Conservation (phyloP, 345 rosid species). For the Passiflora organensis region DNA sequence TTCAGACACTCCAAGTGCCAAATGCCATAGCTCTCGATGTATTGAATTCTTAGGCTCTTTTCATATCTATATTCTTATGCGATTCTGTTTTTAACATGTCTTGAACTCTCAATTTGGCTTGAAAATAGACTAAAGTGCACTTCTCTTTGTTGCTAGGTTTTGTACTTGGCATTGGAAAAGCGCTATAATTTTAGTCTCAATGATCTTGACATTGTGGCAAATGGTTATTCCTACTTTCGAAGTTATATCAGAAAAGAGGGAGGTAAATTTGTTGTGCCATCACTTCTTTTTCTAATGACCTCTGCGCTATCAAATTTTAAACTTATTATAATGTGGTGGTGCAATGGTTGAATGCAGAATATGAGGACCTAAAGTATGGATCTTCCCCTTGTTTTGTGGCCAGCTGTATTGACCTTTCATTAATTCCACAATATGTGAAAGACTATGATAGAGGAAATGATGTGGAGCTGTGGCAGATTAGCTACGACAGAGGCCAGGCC, state of each 20-base stretch:
- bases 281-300: not conserved
- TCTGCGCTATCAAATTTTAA: not conserved
- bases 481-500: conserved; percentile 12
- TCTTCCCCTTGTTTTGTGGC: conserved; percentile 42
- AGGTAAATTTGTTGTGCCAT: conserved; percentile 25
- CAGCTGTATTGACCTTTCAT: conserved; percentile 41
- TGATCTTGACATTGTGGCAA: conserved; percentile 65
- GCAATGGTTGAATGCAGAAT: conserved; percentile 30
- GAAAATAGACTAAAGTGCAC: not conserved
- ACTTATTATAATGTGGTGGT: conserved; percentile 2
- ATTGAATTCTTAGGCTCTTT: too few species aligned
- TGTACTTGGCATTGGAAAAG: conserved; percentile 84
- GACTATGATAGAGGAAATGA: conserved; percentile 69
- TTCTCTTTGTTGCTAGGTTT: conserved; percentile 32
- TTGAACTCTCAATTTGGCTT: too few species aligned
- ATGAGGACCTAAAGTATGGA: conserved; percentile 10
- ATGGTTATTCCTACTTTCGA: conserved; percentile 71
- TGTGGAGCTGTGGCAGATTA: conserved; percentile 79
- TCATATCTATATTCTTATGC: too few species aligned
- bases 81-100: too few species aligned
- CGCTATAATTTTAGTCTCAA: conserved; percentile 84
- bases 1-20: too few species aligned
- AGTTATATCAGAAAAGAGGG: conserved; percentile 44
- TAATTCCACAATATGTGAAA: conserved; percentile 50
- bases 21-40: too few species aligned